A percentile compares a stretch with the other conserved stretches of the same genome.
These are phyloP conservation scores for Cydonia oblonga DNA, from an alignment of 331 rosid species.

Conservation along the genomic window DNA sequence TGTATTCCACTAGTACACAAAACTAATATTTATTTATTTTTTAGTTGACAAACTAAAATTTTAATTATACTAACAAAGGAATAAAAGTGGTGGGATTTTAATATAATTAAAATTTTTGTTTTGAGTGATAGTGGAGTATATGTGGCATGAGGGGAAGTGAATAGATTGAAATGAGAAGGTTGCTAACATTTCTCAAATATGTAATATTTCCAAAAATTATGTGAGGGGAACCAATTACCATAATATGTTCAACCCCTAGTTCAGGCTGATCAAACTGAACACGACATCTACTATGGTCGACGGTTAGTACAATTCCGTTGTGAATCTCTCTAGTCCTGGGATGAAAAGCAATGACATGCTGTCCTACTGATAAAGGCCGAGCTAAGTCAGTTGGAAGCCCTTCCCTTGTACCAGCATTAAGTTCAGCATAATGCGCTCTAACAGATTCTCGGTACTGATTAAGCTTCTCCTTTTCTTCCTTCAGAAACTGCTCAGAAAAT, in stretches of 20 bases:
- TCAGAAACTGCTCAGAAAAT: constrained; percentile 72
- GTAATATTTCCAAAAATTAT: neutral
- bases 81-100: too few species aligned
- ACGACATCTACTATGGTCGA: constrained; percentile 51
- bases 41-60: too few species aligned
- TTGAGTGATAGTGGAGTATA: too few species aligned
- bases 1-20: too few species aligned
- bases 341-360: constrained; percentile 71
- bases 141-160: too few species aligned
- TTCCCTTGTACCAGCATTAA: constrained; percentile 63
- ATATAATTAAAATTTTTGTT: too few species aligned
- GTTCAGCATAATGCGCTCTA: constrained; percentile 80
- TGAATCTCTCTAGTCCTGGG: constrained; percentile 72
- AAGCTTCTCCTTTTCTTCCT: constrained; percentile 79
- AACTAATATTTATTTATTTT: too few species aligned
- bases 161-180: too few species aligned
- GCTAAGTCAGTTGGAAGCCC: constrained; percentile 92
- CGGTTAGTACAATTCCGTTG: constrained; percentile 70
- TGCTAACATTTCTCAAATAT: too few species aligned
- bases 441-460: constrained; percentile 82
- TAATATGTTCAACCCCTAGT: constrained; percentile 73
- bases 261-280: constrained; percentile 82
- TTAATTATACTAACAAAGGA: too few species aligned
- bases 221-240: constrained; percentile 43
- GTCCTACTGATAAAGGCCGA: constrained; percentile 74